Evolutionary conservation across 805 yeast genomes (phyloP), one percentile per base, ranked within the genome.

Genomic region (Brettanomyces sp.): DNA sequence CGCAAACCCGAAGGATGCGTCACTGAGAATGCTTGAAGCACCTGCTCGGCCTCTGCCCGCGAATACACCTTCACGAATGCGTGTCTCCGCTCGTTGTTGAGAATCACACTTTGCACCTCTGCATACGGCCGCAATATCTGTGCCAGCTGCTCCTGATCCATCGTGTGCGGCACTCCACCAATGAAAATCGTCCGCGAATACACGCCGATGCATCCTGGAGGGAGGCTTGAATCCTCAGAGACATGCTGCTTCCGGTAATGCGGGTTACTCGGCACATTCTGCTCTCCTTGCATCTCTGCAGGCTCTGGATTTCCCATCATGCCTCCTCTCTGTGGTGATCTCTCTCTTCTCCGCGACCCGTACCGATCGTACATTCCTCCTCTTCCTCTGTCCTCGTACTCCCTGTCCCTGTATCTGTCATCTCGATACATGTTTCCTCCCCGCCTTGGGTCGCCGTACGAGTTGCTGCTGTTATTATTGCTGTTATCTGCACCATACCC

Each of bases 61-160:
- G 95, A 86, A 62, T 85, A 88, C 24, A 90, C 95, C 66, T 93
- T 93, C 41, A 91, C 95, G 59, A 93, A 93, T 0, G 98, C 99
- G 66, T 93, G 98, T 57, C 85, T 88, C 68, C 95, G 81, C 53
- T 88, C 95, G 52, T 78, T 77, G 67, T 91, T 88, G 60, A 90
- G 69, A 46, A 91, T 86, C 24, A 87, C 84, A 52, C 95, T 82
- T 67, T 93, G 99, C 18, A 91, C 95, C 56, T 85, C 93, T 12
- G 95, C 96, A 58, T 73, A 85, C 9, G 95, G 95, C 62, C 84
- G 79, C 55, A 93, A 72, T 21, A 82, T 77, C 18, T 77, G 70
- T 3, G 84, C 76, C 34, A 93, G 70, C 47, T 81, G 84, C 46
- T 72, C 67, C 56, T 90, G 95, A 53, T 77, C 82, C 90, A 87